A percentile compares a stretch with the other conserved stretches of the same genome.
Conservation (phyloP, 495 filamentous ascomycete species). For the Darksidea phi region DNA sequence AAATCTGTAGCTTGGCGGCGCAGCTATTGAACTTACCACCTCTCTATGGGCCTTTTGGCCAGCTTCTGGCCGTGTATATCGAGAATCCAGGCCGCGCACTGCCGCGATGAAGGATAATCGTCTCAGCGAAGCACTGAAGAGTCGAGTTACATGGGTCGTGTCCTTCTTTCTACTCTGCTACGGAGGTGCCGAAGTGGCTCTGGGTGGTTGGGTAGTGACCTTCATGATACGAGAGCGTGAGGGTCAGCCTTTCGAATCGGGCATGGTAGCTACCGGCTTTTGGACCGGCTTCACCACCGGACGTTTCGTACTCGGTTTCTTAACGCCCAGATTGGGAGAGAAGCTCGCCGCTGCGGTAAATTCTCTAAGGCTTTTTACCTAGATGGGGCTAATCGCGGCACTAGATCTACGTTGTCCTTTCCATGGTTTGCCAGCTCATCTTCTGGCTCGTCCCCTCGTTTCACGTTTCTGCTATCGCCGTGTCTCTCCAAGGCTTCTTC, state of each 20-base stretch:
- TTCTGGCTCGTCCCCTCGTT: slow-evolving; percentile 68
- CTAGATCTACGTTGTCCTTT: slow-evolving; percentile 42
- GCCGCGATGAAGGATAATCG: slow-evolving; percentile 47
- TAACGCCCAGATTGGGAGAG: slow-evolving; percentile 60
- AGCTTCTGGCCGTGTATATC: slow-evolving; percentile 60
- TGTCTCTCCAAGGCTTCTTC: slow-evolving; percentile 70
- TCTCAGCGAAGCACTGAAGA: slow-evolving; percentile 55
- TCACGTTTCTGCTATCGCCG: slow-evolving; percentile 64
- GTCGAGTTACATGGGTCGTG: slow-evolving; percentile 67
- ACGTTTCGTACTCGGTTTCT: slow-evolving; percentile 58
- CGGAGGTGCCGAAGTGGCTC: slow-evolving; percentile 77
- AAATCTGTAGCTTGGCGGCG: slow-evolving; percentile 54
- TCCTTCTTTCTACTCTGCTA: slow-evolving; percentile 74
- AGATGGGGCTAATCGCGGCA: neutral
- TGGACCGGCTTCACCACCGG: slow-evolving; percentile 64
- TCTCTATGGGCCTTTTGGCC: slow-evolving; percentile 63
- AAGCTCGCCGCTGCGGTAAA: slow-evolving; percentile 54
- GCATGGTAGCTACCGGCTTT: slow-evolving; percentile 63
- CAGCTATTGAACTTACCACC: slow-evolving; percentile 57
- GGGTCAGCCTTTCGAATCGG: slow-evolving; percentile 53
- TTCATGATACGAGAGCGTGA: slow-evolving; percentile 63
- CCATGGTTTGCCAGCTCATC: slow-evolving; percentile 40
- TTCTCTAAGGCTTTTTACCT: neutral
- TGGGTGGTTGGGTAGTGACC: slow-evolving; percentile 68
- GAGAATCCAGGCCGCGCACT: slow-evolving; percentile 46